Conservation (phyloP, 768 basidiomycete species). For the Lactarius psammicola region DNA sequence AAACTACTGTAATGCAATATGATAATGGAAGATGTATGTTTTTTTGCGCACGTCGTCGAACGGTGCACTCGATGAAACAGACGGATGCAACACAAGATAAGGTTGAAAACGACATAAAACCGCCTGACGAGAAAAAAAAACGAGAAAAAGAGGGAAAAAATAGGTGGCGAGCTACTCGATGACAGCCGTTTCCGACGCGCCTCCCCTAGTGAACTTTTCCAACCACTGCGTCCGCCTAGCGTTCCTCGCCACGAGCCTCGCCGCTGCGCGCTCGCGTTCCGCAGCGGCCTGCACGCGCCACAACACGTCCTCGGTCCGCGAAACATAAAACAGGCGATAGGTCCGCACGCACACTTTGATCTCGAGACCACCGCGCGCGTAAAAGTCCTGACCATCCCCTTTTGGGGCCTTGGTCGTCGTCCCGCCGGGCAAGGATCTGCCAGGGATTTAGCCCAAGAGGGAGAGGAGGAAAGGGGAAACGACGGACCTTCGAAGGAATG, state of each 20-base stretch:
- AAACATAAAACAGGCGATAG: constrained; percentile 78
- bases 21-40: neutral
- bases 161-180: neutral
- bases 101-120: too few relatives aligned
- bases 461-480: constrained; percentile 27
- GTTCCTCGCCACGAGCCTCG: constrained; percentile 8
- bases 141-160: neutral
- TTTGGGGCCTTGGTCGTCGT: neutral
- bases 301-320: constrained; percentile 63
- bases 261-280: constrained; percentile 38
- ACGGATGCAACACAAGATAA: neutral
- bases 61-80: too few relatives aligned
- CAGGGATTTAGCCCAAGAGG: constrained; percentile 31
- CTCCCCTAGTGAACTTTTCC: constrained; percentile 4
- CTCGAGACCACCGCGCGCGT: constrained; percentile 57
- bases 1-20: neutral
- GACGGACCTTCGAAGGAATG: constrained; percentile 65
- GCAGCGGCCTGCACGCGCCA: constrained; percentile 46
- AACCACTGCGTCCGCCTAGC: constrained; percentile 1
- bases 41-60: neutral
- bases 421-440: constrained; percentile 42
- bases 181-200: neutral
- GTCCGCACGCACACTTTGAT: constrained; percentile 83
- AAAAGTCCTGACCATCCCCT: constrained; percentile 16
- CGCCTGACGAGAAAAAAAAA: too few relatives aligned